Evolutionary conservation across 2,329 filamentous ascomycete species (phyloP).

Genomic region (Talaromyces sp.): DNA sequence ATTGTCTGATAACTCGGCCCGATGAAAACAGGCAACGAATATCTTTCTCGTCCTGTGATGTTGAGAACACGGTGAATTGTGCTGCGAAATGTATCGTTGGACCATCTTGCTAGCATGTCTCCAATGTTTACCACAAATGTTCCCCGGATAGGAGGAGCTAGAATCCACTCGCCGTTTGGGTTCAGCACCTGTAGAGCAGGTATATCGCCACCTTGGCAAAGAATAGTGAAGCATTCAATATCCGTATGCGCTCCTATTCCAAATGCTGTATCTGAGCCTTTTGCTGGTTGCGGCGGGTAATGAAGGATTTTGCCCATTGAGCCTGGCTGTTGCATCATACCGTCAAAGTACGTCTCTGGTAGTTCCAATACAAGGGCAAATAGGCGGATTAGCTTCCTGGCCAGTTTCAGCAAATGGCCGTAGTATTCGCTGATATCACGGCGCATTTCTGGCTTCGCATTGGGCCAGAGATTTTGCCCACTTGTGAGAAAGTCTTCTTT

Average conservation of each 20-base stretch:
- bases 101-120: slow-evolving; percentile 16
- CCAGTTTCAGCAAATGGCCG: slow-evolving; percentile 11
- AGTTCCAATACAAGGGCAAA: slow-evolving; percentile 12
- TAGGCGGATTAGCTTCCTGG: slow-evolving; percentile 11
- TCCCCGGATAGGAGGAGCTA: slow-evolving; percentile 10
- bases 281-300: slow-evolving; percentile 11
- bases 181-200: slow-evolving; percentile 23
- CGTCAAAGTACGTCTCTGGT: slow-evolving; percentile 17
- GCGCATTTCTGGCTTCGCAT: slow-evolving; percentile 6
- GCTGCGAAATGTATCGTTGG: slow-evolving; percentile 20
- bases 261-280: background rate
- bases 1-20: slow-evolving; percentile 7
- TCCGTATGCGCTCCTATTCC: slow-evolving; percentile 15
- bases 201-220: slow-evolving; percentile 21
- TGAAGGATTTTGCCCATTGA: slow-evolving; percentile 11
- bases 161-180: slow-evolving; percentile 14
- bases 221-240: slow-evolving; percentile 15
- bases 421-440: slow-evolving; percentile 16
- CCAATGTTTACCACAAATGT: slow-evolving; percentile 15
- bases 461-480: slow-evolving; percentile 7
- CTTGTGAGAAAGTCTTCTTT: slow-evolving; percentile 2
- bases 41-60: slow-evolving; percentile 6
- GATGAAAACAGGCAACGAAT: slow-evolving; percentile 5
- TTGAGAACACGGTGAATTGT: slow-evolving; percentile 9
- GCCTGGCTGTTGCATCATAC: slow-evolving; percentile 22